phyloP scores from a whole-genome alignment of 371 early-diverging fungal species.

The Actinomortierella wolfii region DNA sequence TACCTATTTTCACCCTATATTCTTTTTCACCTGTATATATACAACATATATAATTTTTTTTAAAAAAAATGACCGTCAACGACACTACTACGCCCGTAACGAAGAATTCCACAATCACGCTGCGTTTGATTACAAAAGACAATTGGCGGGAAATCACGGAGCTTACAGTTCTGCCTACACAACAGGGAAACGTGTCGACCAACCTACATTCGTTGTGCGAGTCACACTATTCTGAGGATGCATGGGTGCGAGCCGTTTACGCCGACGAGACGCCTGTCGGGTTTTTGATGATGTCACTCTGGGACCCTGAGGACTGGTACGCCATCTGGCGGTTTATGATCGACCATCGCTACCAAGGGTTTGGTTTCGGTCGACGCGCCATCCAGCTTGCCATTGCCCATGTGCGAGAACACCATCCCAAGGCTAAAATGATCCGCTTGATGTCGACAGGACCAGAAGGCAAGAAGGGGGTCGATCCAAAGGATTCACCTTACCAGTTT shows the following conservation, averaged over 20 bases:
- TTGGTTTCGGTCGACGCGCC: conserved; percentile 13
- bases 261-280: conserved; percentile 22
- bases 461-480: conserved; percentile 9
- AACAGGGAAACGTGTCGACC: background rate
- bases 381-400: conserved; percentile 13
- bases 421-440: conserved; percentile 9
- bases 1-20: no score
- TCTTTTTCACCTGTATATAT: no score
- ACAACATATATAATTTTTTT: no score
- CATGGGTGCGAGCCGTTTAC: conserved; percentile 18
- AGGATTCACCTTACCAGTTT: conserved; percentile 17
- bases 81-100: no score
- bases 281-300: conserved; percentile 17
- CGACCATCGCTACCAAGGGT: conserved; percentile 11
- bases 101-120: conserved; percentile 9
- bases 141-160: conserved; percentile 14
- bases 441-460: conserved; percentile 14
- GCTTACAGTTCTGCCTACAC: conserved; percentile 4
- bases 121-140: conserved; percentile 11
- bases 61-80: no score
- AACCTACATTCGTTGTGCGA: conserved; percentile 15
- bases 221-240: conserved; percentile 15
- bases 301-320: conserved; percentile 11
- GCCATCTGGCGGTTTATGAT: conserved; percentile 22
- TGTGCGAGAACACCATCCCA: conserved; percentile 4